A percentile compares a stretch with the other conserved stretches of the same genome.
Conservation (phyloP, 2,329 filamentous ascomycete species). For the Piedraia hortae region DNA sequence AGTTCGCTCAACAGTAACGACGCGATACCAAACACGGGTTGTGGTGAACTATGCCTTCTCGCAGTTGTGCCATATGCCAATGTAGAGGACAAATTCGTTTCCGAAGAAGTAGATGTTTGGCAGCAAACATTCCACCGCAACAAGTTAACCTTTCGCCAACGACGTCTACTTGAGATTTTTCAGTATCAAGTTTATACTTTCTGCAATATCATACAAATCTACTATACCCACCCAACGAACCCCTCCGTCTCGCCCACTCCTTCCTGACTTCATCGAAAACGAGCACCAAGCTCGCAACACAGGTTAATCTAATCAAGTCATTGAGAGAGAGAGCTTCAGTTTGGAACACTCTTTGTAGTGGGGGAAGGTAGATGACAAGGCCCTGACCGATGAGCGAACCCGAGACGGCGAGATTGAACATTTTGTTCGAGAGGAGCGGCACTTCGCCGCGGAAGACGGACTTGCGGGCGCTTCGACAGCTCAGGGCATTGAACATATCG, state of each 20-base stretch:
- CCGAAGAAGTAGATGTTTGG: too few relatives aligned
- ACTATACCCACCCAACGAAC: conserved; percentile 6
- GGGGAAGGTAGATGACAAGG: conserved; percentile 81
- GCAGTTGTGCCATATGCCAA: too few relatives aligned
- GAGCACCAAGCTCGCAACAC: conserved; percentile 69
- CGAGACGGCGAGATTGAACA: conserved; percentile 90
- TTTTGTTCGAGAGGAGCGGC: conserved; percentile 40
- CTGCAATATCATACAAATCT: too few relatives aligned
- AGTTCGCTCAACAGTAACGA: too few relatives aligned
- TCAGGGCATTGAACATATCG: conserved; percentile 96
- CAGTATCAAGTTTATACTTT: too few relatives aligned
- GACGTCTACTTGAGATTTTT: too few relatives aligned
- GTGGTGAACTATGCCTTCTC: too few relatives aligned
- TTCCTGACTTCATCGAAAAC: conserved; percentile 86
- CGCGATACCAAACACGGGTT: too few relatives aligned
- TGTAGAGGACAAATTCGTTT: too few relatives aligned
- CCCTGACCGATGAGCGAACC: conserved; percentile 65
- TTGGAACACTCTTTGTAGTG: conserved; percentile 83
- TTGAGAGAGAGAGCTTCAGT: conserved; percentile 54
- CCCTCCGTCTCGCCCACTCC: conserved; percentile 30
- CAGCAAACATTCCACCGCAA: too few relatives aligned
- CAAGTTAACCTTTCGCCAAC: too few relatives aligned
- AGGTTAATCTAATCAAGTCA: conserved; percentile 46
- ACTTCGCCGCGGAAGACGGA: conserved; percentile 62
- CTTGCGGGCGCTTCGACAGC: conserved; percentile 76